Conservation (phyloP, 306 rosid species). For the Gastrolobium bilobum region DNA sequence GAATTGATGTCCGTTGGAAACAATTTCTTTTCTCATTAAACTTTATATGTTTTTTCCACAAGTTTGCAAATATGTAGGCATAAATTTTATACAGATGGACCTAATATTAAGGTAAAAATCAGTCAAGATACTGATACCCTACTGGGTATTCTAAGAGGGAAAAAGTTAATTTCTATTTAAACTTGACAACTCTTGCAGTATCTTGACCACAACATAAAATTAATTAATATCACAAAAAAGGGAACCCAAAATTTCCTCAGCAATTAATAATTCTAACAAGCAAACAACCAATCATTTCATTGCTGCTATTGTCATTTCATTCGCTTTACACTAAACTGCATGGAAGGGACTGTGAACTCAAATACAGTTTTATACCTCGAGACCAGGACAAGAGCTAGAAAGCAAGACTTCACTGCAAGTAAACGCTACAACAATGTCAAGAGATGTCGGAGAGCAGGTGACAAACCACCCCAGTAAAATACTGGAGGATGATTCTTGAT, state of each 20-base stretch:
- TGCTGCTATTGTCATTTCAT: conserved; percentile 19
- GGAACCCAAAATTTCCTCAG: conserved; percentile 25
- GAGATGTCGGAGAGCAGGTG: conserved; percentile 66
- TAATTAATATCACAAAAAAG: conserved; percentile 32
- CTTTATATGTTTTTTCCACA: neutral
- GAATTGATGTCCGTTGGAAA: conserved; percentile 25
- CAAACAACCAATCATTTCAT: conserved; percentile 11
- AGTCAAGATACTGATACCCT: conserved; percentile 24
- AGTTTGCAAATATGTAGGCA: conserved; percentile 4
- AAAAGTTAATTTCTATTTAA: conserved; percentile 22
- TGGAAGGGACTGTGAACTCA: conserved; percentile 27
- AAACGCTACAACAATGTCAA: conserved; percentile 83
- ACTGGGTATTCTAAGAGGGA: conserved; percentile 30
- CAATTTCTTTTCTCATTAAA: conserved; percentile 34
- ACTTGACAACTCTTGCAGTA: conserved; percentile 9
- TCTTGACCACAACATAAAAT: conserved; percentile 22
- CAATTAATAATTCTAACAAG: conserved; percentile 27
- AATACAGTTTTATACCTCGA: conserved; percentile 67
- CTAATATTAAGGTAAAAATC: conserved; percentile 12
- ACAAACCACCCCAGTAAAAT: conserved; percentile 88
- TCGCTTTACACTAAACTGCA: conserved; percentile 18
- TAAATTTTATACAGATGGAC: conserved; percentile 30
- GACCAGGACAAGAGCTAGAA: conserved; percentile 51
- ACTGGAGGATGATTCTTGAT: conserved; percentile 58
- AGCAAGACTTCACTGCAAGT: conserved; percentile 58